phyloP scores from a whole-genome alignment of 1,139 yeast species.

The Lodderomyces parapsilosis region DNA sequence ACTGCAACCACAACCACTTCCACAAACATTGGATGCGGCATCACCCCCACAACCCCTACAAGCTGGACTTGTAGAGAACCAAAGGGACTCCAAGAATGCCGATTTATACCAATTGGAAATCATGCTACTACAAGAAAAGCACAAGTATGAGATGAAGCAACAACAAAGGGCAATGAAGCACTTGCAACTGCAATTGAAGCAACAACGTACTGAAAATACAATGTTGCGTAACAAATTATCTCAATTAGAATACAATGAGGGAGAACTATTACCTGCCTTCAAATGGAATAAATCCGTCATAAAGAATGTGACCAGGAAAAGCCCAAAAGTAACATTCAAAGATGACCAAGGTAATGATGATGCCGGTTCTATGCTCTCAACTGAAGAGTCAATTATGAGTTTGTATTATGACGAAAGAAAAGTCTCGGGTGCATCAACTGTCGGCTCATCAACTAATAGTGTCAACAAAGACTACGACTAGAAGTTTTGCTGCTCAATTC shows the following conservation, averaged over 20 bases:
- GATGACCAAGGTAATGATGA: not conserved
- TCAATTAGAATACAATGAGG: not conserved
- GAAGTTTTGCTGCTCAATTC: not conserved
- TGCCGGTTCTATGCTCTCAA: slow-evolving; percentile 3
- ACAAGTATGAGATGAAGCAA: slow-evolving; percentile 22
- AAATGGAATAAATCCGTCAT: not conserved
- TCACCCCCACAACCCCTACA: slow-evolving; percentile 1
- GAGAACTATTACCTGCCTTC: slow-evolving; percentile 9
- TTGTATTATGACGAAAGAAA: slow-evolving; percentile 5
- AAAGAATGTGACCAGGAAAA: not conserved
- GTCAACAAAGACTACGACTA: not conserved
- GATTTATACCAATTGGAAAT: slow-evolving; percentile 24
- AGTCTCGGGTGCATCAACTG: slow-evolving; percentile 6
- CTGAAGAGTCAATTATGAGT: slow-evolving; percentile 7
- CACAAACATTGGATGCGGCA: too few species aligned
- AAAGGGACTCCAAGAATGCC: not conserved
- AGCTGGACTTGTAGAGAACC: slow-evolving; percentile 7
- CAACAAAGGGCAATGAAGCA: slow-evolving; percentile 29
- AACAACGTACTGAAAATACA: not conserved
- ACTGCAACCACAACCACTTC: not conserved
- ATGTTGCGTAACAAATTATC: not conserved
- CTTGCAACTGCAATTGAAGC: not conserved
- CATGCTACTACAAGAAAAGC: slow-evolving; percentile 25
- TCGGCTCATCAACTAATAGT: not conserved
- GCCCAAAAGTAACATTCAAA: not conserved